Conservation (phyloP, 2,329 filamentous ascomycete species). For the Hyphodiscus sp. region DNA sequence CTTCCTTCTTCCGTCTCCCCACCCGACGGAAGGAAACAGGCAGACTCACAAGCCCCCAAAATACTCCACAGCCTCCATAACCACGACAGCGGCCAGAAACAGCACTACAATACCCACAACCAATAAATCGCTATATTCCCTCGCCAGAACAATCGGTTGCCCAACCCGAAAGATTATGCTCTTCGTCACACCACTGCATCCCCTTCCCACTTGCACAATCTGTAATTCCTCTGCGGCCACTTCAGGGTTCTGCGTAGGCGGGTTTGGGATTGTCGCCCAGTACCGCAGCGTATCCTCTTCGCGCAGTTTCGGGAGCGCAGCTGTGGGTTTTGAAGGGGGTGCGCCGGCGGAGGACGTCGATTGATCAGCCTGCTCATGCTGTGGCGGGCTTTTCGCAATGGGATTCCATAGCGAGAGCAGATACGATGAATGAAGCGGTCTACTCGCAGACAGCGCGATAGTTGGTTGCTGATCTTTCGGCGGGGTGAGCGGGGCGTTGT, state of each 20-base stretch:
- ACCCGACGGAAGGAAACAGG: background rate
- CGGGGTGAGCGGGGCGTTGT: constrained; percentile 23
- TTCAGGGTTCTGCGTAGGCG: too few species aligned
- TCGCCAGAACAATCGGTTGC: background rate
- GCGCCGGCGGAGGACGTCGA: background rate
- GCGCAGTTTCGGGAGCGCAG: constrained; percentile 17
- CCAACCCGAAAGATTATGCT: background rate
- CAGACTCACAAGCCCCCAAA: constrained; percentile 16
- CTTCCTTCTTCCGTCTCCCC: background rate
- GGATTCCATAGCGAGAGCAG: constrained; percentile 20
- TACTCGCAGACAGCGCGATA: constrained; percentile 16
- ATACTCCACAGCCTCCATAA: constrained; percentile 14
- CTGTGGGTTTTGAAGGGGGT: constrained; percentile 21
- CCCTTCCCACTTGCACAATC: background rate
- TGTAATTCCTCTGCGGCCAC: too few species aligned
- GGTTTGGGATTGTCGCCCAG: constrained; percentile 11
- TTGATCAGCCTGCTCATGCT: background rate
- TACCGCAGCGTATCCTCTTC: constrained; percentile 20
- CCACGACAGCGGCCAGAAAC: constrained; percentile 21
- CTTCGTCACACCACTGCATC: background rate
- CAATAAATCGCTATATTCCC: constrained; percentile 24
- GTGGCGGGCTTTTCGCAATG: background rate
- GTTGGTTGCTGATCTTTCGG: constrained; percentile 14
- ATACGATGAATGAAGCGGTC: constrained; percentile 19
- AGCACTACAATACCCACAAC: constrained; percentile 26